Percentiles rank a stretch among this genome's conserved stretches.
Evolutionary conservation across 352 stramenopile genomes (phyloP).

Genomic region (Pythium angustatum): DNA sequence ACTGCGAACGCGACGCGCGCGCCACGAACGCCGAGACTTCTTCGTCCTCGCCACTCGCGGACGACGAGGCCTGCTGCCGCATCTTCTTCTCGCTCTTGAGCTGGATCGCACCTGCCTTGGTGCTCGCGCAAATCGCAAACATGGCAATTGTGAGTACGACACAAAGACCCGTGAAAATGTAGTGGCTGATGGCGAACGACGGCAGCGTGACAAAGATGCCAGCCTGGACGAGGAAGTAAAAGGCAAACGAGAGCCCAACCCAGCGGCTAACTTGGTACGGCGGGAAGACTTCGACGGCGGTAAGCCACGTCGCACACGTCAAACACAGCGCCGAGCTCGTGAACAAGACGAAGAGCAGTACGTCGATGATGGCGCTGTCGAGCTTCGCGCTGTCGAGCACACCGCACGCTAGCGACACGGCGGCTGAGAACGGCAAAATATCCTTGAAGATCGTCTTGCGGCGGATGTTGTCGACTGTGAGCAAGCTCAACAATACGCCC

Average conservation of each 20-base stretch:
- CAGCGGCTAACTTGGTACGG: slow-evolving; percentile 72
- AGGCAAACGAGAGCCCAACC: slow-evolving; percentile 68
- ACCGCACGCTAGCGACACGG: slow-evolving; percentile 59
- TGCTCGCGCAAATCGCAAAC: slow-evolving; percentile 78
- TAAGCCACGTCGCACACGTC: slow-evolving; percentile 83
- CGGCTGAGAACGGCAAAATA: slow-evolving; percentile 68
- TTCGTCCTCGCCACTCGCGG: slow-evolving; percentile 40
- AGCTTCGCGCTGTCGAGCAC: slow-evolving; percentile 52
- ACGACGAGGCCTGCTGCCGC: slow-evolving; percentile 54
- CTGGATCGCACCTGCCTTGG: slow-evolving; percentile 80
- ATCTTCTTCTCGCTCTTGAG: slow-evolving; percentile 85
- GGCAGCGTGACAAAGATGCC: slow-evolving; percentile 59
- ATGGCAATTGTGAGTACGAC: slow-evolving; percentile 70
- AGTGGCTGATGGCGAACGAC: slow-evolving; percentile 78
- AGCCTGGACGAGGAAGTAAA: slow-evolving; percentile 77
- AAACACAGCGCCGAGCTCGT: slow-evolving; percentile 63
- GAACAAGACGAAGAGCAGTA: slow-evolving; percentile 67
- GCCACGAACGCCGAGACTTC: slow-evolving; percentile 47
- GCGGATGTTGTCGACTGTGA: slow-evolving; percentile 83
- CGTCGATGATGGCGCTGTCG: slow-evolving; percentile 50
- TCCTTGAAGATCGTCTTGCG: slow-evolving; percentile 90
- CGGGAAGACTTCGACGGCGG: slow-evolving; percentile 83
- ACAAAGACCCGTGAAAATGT: slow-evolving; percentile 71
- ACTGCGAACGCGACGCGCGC: slow-evolving; percentile 74
- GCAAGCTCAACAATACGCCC: slow-evolving; percentile 61